These are phyloP conservation scores for Lablab purpureus DNA, from an alignment of 306 rosid genomes.

Conservation along the genomic window DNA sequence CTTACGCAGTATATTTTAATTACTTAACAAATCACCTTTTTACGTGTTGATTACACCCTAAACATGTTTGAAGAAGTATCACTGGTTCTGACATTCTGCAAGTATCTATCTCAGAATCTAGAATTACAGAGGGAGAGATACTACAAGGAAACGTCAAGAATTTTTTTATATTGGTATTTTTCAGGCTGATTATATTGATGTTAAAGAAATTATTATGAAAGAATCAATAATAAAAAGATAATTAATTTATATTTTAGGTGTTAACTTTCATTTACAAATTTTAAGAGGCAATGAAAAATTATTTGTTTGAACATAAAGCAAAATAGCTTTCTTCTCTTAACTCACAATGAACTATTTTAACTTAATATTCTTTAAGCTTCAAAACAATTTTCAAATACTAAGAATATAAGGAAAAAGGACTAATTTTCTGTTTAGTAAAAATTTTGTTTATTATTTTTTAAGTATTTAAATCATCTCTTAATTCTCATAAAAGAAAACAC, in stretches of 20 bases:
- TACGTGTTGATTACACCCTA: constrained; percentile 32
- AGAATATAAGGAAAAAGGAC: neutral
- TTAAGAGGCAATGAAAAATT: neutral
- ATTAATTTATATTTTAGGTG: neutral
- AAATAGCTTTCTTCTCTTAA: neutral
- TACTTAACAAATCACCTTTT: constrained; percentile 26
- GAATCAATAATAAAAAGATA: neutral
- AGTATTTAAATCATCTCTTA: neutral
- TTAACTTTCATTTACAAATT: neutral
- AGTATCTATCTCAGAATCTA: constrained; percentile 36
- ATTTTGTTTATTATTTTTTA: neutral
- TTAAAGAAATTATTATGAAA: neutral
- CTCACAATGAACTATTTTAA: too few species aligned
- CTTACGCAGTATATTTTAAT: constrained; percentile 9
- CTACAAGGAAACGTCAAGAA: neutral
- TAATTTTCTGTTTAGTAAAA: neutral
- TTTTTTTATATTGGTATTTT: neutral
- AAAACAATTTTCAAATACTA: neutral
- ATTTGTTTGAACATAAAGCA: neutral
- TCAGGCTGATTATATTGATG: neutral
- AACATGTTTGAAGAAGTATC: neutral
- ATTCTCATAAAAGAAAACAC: neutral
- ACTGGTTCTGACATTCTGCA: constrained; percentile 2
- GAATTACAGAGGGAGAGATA: neutral
- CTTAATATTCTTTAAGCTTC: neutral